Conservation (phyloP, 768 basidiomycete species). For the Pleurotus sapidus region DNA sequence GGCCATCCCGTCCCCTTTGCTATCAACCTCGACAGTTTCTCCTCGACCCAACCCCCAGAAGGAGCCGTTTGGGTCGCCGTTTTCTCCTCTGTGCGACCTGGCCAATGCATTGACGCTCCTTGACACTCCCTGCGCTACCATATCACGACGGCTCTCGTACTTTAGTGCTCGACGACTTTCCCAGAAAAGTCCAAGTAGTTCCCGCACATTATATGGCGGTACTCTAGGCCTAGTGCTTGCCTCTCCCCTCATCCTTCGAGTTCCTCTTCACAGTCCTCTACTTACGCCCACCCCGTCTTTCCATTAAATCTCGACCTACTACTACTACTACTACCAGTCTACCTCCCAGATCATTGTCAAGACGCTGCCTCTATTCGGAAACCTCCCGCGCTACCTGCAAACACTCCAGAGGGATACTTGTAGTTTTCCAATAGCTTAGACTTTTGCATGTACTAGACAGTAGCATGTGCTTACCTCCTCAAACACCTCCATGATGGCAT, state of each 20-base stretch:
- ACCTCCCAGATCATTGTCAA: neutral
- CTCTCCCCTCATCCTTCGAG: neutral
- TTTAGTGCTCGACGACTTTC: neutral
- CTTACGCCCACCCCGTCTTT: neutral
- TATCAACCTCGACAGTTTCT: neutral
- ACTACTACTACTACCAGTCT: neutral
- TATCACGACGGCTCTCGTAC: neutral
- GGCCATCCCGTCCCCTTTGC: neutral
- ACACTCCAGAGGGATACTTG: too few species aligned
- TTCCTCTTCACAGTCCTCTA: neutral
- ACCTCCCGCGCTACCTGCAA: too few species aligned
- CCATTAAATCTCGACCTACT: neutral
- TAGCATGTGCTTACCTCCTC: too few species aligned
- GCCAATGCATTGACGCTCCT: neutral
- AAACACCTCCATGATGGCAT: too few species aligned
- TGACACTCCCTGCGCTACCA: neutral
- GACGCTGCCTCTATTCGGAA: neutral
- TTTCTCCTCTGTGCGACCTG: neutral
- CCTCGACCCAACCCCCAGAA: neutral
- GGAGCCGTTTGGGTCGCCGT: neutral
- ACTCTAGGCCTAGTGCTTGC: neutral
- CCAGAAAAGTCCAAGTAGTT: neutral
- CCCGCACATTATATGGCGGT: neutral
- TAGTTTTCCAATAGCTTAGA: too few species aligned
- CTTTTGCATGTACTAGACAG: too few species aligned